Evolutionary conservation across 2,329 filamentous ascomycete genomes (phyloP).

Genomic region (Claviceps maximensis): DNA sequence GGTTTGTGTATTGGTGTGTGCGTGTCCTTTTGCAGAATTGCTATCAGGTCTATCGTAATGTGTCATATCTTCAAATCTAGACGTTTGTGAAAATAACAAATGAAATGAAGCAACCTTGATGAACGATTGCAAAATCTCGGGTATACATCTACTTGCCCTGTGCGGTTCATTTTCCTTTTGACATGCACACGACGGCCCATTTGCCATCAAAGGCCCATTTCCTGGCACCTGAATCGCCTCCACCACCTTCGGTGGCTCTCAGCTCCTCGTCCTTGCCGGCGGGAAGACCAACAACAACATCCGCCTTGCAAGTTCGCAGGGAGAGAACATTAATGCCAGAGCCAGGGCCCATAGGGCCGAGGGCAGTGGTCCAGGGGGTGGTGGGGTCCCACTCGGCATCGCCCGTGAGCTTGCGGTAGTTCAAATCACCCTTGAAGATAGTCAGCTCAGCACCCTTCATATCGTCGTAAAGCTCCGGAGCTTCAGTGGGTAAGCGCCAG

Average conservation of each 20-base stretch:
- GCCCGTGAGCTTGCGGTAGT: conserved; percentile 83
- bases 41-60: conserved; percentile 1
- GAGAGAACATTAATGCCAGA: conserved; percentile 79
- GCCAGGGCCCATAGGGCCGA: conserved; percentile 70
- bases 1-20: background rate
- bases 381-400: conserved; percentile 77
- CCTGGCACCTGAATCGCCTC: conserved; percentile 55
- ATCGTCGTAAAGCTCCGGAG: conserved; percentile 58
- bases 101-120: background rate
- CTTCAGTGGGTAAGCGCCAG: conserved; percentile 67
- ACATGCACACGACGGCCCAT: conserved; percentile 71
- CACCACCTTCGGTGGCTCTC: conserved; percentile 51
- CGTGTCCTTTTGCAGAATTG: background rate
- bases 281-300: conserved; percentile 82
- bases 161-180: conserved; percentile 16
- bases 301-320: conserved; percentile 88
- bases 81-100: conserved; percentile 2
- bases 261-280: conserved; percentile 74
- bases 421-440: conserved; percentile 94
- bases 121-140: background rate
- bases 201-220: conserved; percentile 95
- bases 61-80: conserved; percentile 1
- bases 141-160: background rate
- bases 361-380: conserved; percentile 70
- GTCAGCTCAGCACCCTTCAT: conserved; percentile 74